Evolutionary conservation across 805 yeast species (phyloP).

Genomic region (Wickerhamiella qilinensis): DNA sequence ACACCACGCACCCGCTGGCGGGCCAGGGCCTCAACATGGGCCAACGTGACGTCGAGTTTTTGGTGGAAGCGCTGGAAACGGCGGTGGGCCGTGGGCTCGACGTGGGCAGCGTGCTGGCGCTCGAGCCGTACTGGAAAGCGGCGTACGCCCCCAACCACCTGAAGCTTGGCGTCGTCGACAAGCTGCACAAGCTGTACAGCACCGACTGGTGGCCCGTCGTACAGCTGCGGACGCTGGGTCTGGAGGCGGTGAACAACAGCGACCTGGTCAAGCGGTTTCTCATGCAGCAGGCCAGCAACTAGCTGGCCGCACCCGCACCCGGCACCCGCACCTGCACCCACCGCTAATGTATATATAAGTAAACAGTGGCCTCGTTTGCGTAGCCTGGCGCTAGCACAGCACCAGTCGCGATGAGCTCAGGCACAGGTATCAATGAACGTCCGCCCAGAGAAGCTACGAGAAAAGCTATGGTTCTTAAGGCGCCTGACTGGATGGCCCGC

Average conservation of each 20-base stretch:
- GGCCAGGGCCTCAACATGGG: constrained; percentile 99
- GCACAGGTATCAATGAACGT: too few species aligned
- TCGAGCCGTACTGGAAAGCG: constrained; percentile 78
- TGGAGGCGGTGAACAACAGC: constrained; percentile 47
- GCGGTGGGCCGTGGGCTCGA: constrained; percentile 73
- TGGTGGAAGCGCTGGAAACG: constrained; percentile 50
- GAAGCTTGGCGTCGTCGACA: constrained; percentile 78
- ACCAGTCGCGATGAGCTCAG: too few species aligned
- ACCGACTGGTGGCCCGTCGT: constrained; percentile 63
- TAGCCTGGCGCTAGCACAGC: too few species aligned
- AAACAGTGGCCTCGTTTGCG: too few species aligned
- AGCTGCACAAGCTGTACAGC: constrained; percentile 72
- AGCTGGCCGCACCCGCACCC: too few species aligned
- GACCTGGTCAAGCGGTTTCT: constrained; percentile 53
- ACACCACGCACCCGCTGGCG: constrained; percentile 91
- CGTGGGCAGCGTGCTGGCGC: constrained; percentile 62
- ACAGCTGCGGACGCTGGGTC: constrained; percentile 56
- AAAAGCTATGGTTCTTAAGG: too few species aligned
- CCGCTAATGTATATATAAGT: too few species aligned
- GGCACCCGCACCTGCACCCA: not conserved
- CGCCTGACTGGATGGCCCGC: too few species aligned
- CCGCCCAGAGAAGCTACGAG: too few species aligned
- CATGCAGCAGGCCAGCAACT: constrained; percentile 35
- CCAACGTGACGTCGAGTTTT: constrained; percentile 69
- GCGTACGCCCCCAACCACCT: constrained; percentile 68